These are phyloP conservation scores for Colletotrichum ledebouriae DNA, from an alignment of 2,329 filamentous ascomycete species.

Conservation along the genomic window DNA sequence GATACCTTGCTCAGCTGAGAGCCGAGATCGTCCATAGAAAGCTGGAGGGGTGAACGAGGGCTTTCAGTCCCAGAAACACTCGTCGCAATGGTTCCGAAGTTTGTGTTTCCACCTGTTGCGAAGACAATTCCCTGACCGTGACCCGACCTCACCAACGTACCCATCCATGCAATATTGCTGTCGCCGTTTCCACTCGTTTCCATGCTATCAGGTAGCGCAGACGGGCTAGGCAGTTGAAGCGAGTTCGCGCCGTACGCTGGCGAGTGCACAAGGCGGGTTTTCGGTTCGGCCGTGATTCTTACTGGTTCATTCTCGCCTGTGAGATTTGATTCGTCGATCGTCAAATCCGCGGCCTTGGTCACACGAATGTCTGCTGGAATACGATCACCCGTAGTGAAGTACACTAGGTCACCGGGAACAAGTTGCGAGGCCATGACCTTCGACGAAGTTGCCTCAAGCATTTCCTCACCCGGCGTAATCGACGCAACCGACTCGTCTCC, in stretches of 20 bases:
- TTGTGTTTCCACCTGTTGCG: constrained; percentile 91
- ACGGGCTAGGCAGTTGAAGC: constrained; percentile 53
- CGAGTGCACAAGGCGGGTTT: constrained; percentile 49
- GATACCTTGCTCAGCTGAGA: constrained; percentile 97
- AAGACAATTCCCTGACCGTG: constrained; percentile 98
- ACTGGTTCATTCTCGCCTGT: constrained; percentile 98
- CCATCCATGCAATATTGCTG: constrained; percentile 98
- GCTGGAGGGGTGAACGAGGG: constrained; percentile 90
- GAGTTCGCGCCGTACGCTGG: constrained; percentile 48
- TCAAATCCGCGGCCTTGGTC: constrained; percentile 88
- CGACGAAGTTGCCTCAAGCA: constrained; percentile 79
- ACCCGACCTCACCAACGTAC: constrained; percentile 93
- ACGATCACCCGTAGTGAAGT: constrained; percentile 95
- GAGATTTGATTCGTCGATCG: constrained; percentile 96
- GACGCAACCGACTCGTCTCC: constrained; percentile 50
- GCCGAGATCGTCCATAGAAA: constrained; percentile 97
- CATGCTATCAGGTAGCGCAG: constrained; percentile 67
- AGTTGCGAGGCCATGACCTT: constrained; percentile 90
- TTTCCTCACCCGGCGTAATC: constrained; percentile 74
- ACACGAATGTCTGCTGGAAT: constrained; percentile 97
- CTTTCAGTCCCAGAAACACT: constrained; percentile 96
- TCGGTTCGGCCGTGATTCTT: constrained; percentile 77
- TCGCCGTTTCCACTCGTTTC: constrained; percentile 79
- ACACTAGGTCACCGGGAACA: constrained; percentile 91
- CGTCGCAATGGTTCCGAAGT: constrained; percentile 96